Conservation (phyloP, 805 yeast genomes). For the Starmerella potacharoeniae region DNA sequence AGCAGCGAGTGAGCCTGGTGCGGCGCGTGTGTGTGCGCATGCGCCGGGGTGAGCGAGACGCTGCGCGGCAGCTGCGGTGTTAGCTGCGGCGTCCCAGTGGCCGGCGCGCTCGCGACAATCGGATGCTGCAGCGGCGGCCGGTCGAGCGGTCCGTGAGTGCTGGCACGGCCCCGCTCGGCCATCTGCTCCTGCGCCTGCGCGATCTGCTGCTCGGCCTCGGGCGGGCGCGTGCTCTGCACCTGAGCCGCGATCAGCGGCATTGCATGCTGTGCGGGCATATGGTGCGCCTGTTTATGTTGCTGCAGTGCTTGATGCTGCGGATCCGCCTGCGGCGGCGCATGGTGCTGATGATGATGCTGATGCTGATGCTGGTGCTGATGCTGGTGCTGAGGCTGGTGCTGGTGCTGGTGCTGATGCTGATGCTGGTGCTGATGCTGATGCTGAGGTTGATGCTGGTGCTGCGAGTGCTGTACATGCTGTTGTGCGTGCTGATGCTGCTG, state of each 20-base stretch:
- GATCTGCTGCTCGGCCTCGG: background rate
- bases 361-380: background rate
- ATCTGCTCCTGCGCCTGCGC: background rate
- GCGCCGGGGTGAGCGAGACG: background rate
- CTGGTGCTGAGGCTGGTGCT: background rate
- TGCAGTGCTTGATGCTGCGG: background rate
- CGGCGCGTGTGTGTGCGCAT: background rate
- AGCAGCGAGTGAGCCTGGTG: background rate
- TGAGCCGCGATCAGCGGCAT: background rate
- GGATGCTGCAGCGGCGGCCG: background rate
- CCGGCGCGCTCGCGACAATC: background rate
- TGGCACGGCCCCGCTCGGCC: background rate
- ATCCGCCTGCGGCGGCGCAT: background rate
- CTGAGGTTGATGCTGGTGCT: background rate
- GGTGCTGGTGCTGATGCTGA: background rate
- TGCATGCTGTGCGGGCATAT: background rate
- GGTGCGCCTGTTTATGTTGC: background rate
- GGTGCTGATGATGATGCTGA: background rate
- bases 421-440: background rate
- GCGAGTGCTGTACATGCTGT: background rate
- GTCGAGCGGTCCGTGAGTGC: background rate
- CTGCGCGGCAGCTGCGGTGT: background rate
- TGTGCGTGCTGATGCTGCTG: constrained; percentile 1
- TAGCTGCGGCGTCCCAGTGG: background rate
- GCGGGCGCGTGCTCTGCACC: background rate